Conservation (phyloP, 257 asterid species). For the Ocimum tenuiflorum region DNA sequence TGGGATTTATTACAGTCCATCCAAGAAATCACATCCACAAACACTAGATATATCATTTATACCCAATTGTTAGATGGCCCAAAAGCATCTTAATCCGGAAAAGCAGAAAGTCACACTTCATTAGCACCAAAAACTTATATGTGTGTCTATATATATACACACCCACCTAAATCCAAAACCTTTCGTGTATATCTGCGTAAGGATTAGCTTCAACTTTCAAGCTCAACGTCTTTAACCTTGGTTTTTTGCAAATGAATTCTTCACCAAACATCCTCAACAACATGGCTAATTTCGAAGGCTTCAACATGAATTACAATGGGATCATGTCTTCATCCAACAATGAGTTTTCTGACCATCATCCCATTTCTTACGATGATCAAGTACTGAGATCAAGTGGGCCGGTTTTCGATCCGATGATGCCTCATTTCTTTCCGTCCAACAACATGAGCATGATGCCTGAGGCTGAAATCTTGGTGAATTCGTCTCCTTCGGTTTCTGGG, state of each 20-base stretch:
- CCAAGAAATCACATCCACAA: conserved; percentile 29
- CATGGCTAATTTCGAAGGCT: conserved; percentile 32
- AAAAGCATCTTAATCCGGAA: conserved; percentile 18
- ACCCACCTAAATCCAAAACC: conserved; percentile 9
- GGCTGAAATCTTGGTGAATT: conserved; percentile 24
- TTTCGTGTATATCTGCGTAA: no score
- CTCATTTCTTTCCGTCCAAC: conserved; percentile 40
- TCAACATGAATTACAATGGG: conserved; percentile 31
- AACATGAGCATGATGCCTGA: conserved; percentile 24
- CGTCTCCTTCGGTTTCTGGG: conserved; percentile 30
- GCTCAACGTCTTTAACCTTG: conserved; percentile 17
- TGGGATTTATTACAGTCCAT: conserved; percentile 31
- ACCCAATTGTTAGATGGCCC: conserved; percentile 24
- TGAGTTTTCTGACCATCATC: conserved; percentile 16
- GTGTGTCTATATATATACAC: conserved; percentile 1
- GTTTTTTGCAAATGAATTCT: conserved; percentile 24
- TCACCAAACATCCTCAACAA: conserved; percentile 29
- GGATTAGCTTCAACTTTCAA: no score
- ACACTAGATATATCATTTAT: no score
- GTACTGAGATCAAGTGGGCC: conserved; percentile 21
- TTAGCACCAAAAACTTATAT: conserved; percentile 26
- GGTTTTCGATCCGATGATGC: conserved; percentile 23
- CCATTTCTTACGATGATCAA: conserved; percentile 28
- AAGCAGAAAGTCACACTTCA: conserved; percentile 23
- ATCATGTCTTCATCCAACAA: conserved; percentile 25